These are phyloP conservation scores for Telopea speciosissima DNA, from an alignment of 177 flowering plant genomes.

Conservation along the genomic window DNA sequence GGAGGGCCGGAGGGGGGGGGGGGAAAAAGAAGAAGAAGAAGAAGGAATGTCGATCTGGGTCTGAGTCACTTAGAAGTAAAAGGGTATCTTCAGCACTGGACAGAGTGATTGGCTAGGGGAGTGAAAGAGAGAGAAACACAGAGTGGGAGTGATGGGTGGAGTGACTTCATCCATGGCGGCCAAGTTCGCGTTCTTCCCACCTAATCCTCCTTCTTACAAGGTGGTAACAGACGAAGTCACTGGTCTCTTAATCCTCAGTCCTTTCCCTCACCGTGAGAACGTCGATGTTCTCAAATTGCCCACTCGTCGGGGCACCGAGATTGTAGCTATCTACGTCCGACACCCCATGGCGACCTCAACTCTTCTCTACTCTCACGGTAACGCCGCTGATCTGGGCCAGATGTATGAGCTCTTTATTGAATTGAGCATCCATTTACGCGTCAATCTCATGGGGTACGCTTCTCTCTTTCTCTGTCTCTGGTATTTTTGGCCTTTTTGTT, in stretches of 20 bases:
- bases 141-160: slow-evolving; percentile 54
- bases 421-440: slow-evolving; percentile 67
- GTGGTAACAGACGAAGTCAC: slow-evolving; percentile 47
- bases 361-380: slow-evolving; percentile 75
- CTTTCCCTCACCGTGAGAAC: slow-evolving; percentile 70
- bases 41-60: slow-evolving; percentile 8
- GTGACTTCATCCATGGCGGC: slow-evolving; percentile 91
- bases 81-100: neutral
- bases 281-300: slow-evolving; percentile 57
- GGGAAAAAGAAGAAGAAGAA: no score
- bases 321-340: slow-evolving; percentile 59
- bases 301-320: slow-evolving; percentile 60
- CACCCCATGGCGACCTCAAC: slow-evolving; percentile 75
- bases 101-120: neutral
- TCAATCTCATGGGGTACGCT: slow-evolving; percentile 73
- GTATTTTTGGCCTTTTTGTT: neutral
- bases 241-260: slow-evolving; percentile 44
- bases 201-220: slow-evolving; percentile 75
- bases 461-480: neutral
- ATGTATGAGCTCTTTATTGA: slow-evolving; percentile 87
- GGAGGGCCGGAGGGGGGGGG: no score
- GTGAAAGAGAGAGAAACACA: slow-evolving; percentile 8
- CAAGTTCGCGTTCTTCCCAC: slow-evolving; percentile 80
- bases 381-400: slow-evolving; percentile 90
- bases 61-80: neutral